These are phyloP conservation scores for Jackrogersella multiformis DNA, from an alignment of 495 filamentous ascomycete species.

Conservation along the genomic window DNA sequence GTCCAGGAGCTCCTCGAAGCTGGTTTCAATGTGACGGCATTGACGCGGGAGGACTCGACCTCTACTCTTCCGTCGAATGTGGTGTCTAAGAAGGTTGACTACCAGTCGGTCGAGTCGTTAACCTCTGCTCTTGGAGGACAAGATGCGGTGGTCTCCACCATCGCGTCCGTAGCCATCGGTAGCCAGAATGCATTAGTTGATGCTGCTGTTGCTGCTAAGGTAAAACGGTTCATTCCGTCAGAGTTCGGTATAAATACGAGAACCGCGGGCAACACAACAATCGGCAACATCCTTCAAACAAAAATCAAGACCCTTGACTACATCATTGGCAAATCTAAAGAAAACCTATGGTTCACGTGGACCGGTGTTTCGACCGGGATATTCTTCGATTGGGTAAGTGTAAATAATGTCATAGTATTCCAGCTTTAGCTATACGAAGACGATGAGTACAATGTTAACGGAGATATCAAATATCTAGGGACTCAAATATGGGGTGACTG, in stretches of 20 bases:
- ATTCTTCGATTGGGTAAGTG: slow-evolving; percentile 61
- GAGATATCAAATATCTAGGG: slow-evolving; percentile 48
- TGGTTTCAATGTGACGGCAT: slow-evolving; percentile 66
- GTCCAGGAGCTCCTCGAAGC: slow-evolving; percentile 63
- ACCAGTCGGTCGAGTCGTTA: slow-evolving; percentile 62
- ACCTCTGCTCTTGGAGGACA: slow-evolving; percentile 59
- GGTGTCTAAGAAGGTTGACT: slow-evolving; percentile 61
- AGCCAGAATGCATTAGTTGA: slow-evolving; percentile 64
- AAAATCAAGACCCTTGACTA: slow-evolving; percentile 63
- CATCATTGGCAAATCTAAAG: slow-evolving; percentile 52
- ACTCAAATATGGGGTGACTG: slow-evolving; percentile 48
- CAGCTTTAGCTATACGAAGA: too few species aligned
- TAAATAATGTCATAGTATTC: background rate
- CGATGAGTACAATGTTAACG: background rate
- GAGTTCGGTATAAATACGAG: slow-evolving; percentile 68
- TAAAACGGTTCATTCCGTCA: slow-evolving; percentile 70
- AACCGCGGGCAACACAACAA: slow-evolving; percentile 41
- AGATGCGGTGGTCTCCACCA: slow-evolving; percentile 66
- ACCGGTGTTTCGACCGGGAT: slow-evolving; percentile 60
- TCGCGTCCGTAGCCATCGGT: slow-evolving; percentile 50
- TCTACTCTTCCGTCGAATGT: slow-evolving; percentile 51
- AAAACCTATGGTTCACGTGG: slow-evolving; percentile 58
- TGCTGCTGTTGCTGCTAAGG: slow-evolving; percentile 65
- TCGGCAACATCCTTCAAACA: slow-evolving; percentile 55
- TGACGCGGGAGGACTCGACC: slow-evolving; percentile 60